Percentiles rank a stretch among this genome's conserved stretches.
Evolutionary conservation across 129 eudicot genomes (phyloP).

Genomic region (Artemisia tridentata): DNA sequence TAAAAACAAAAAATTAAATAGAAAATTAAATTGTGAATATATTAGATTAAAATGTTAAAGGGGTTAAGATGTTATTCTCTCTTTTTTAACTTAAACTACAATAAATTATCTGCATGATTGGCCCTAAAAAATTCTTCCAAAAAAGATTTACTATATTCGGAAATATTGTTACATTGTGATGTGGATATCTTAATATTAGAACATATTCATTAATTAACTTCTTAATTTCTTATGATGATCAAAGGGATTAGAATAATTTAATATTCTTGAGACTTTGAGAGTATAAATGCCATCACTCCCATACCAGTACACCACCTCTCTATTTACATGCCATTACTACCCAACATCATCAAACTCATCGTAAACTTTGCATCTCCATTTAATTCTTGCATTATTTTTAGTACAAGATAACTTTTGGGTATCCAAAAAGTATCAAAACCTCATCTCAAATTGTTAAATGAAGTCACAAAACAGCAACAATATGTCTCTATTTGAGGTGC

Average conservation of each 20-base stretch:
- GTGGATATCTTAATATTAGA: background rate
- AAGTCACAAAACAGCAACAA: constrained; percentile 5
- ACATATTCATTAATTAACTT: background rate
- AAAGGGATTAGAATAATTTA: constrained; percentile 10
- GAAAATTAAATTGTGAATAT: too few relatives aligned
- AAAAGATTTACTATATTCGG: too few relatives aligned
- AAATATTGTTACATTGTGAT: background rate
- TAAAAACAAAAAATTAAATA: too few relatives aligned
- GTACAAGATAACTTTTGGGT: background rate
- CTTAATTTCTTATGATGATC: background rate
- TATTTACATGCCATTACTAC: constrained; percentile 17
- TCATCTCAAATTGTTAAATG: constrained; percentile 1
- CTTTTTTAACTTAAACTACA: too few relatives aligned
- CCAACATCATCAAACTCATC: constrained; percentile 23
- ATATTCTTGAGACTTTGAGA: constrained; percentile 20
- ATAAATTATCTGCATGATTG: too few relatives aligned
- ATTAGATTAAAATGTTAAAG: too few relatives aligned
- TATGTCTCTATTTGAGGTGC: constrained; percentile 30
- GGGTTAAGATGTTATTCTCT: too few relatives aligned
- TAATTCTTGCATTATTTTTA: constrained; percentile 7
- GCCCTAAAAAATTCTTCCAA: too few relatives aligned
- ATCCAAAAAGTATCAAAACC: constrained; percentile 7
- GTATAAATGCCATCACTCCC: constrained; percentile 29
- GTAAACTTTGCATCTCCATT: constrained; percentile 14
- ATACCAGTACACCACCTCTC: constrained; percentile 14